phyloP scores from a whole-genome alignment of 1,284 basidiomycete species.

The Omphalotus olearius region DNA sequence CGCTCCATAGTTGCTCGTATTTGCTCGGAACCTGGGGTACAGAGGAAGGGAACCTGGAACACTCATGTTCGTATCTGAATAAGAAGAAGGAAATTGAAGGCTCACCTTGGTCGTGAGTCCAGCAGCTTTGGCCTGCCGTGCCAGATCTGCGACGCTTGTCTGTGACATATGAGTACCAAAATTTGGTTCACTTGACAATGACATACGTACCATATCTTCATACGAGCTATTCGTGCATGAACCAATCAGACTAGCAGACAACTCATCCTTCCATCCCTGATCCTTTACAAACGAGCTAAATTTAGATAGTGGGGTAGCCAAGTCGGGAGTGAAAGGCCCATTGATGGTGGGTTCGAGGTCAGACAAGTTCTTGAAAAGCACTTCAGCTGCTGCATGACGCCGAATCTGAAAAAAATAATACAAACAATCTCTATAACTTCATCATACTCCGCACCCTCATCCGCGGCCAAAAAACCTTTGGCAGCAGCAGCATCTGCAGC shows the following conservation, averaged over 20 bases:
- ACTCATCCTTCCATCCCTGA: slow-evolving; percentile 89
- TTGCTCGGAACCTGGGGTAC: slow-evolving; percentile 96
- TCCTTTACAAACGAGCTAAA: slow-evolving; percentile 81
- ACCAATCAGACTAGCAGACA: slow-evolving; percentile 91
- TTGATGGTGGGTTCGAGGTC: slow-evolving; percentile 94
- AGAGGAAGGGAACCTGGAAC: slow-evolving; percentile 83
- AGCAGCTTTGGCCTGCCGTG: slow-evolving; percentile 82
- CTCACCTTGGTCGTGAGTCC: slow-evolving; percentile 76
- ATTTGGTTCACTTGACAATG: neutral
- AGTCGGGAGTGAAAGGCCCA: slow-evolving; percentile 97
- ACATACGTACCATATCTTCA: slow-evolving; percentile 80
- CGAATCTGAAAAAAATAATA: slow-evolving; percentile 10
- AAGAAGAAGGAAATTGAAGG: neutral
- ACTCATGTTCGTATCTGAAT: neutral
- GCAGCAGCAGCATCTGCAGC: slow-evolving; percentile 86
- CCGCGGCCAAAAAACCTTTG: slow-evolving; percentile 77
- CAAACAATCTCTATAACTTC: slow-evolving; percentile 90
- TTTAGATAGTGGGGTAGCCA: slow-evolving; percentile 92
- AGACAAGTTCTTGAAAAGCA: slow-evolving; percentile 71
- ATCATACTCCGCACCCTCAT: slow-evolving; percentile 93
- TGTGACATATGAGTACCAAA: neutral
- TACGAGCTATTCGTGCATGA: slow-evolving; percentile 98
- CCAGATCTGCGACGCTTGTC: slow-evolving; percentile 68
- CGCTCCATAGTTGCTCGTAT: slow-evolving; percentile 98
- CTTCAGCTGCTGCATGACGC: neutral